Percentiles rank a stretch among this genome's conserved stretches.
These are phyloP conservation scores for Boletellus ananiceps DNA, from an alignment of 768 basidiomycete genomes.

Conservation along the genomic window DNA sequence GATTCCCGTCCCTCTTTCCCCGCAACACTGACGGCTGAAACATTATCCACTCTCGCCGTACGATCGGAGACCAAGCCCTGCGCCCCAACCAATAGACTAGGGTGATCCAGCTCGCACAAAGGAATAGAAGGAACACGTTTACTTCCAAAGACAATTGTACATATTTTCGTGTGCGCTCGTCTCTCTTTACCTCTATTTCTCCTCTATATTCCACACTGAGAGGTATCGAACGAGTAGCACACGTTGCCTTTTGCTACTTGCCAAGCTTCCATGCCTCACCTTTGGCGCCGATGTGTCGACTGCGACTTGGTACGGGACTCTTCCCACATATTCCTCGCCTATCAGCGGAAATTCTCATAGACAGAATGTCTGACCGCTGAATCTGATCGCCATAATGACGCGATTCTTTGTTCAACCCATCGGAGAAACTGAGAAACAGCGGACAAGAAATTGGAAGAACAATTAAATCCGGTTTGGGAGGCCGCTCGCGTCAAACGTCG, in stretches of 20 bases:
- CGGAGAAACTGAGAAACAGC: conserved; percentile 15
- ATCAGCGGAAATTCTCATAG: not conserved
- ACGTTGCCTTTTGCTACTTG: not conserved
- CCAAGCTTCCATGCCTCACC: not conserved
- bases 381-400: conserved; percentile 7
- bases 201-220: not conserved
- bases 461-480: not conserved
- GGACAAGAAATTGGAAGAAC: conserved; percentile 7
- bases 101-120: not conserved
- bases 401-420: conserved; percentile 8
- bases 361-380: not conserved
- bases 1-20: not conserved
- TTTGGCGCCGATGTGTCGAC: not conserved
- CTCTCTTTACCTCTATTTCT: too few species aligned
- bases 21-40: not conserved
- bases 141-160: not conserved
- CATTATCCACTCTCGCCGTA: not conserved
- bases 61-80: not conserved
- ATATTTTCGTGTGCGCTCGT: not conserved
- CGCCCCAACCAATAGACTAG: not conserved
- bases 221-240: not conserved
- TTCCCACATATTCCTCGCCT: not conserved
- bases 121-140: too few species aligned
- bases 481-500: too few species aligned
- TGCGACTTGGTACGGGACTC: not conserved